Evolutionary conservation across 345 rosid genomes (phyloP).

Genomic region (Aquilaria yunnanensis): DNA sequence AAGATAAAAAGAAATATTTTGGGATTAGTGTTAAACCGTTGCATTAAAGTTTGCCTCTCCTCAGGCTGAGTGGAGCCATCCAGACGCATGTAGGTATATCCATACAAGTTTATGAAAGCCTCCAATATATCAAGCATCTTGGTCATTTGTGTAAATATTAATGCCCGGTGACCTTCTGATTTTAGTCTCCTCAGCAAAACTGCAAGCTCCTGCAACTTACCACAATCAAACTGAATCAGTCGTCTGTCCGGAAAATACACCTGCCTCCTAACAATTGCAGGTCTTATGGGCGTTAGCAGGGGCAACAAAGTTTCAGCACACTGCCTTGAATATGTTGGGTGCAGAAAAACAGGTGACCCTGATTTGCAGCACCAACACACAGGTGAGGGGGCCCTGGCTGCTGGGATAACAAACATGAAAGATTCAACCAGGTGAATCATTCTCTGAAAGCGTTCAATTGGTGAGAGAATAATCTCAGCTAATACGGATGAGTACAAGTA

Average conservation of each 20-base stretch:
- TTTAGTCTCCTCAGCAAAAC: conserved; percentile 80
- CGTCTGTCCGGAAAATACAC: conserved; percentile 97
- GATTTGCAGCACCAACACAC: conserved; percentile 82
- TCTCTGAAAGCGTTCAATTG: conserved; percentile 75
- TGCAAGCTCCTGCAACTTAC: conserved; percentile 97
- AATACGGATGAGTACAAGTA: conserved; percentile 66
- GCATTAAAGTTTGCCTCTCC: conserved; percentile 99
- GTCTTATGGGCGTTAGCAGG: conserved; percentile 79
- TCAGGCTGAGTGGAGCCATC: conserved; percentile 99
- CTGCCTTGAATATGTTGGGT: conserved; percentile 46
- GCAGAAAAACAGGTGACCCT: conserved; percentile 54
- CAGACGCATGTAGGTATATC: conserved; percentile 97
- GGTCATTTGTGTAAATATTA: conserved; percentile 99
- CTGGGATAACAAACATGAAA: conserved; percentile 93
- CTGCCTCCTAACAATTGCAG: conserved; percentile 93
- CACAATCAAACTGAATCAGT: conserved; percentile 98
- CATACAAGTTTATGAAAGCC: conserved; percentile 92
- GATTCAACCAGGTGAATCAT: conserved; percentile 77
- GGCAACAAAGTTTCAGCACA: conserved; percentile 67
- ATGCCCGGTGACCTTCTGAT: conserved; percentile 91
- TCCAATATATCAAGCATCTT: conserved; percentile 98
- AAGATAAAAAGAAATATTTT: conserved; percentile 92
- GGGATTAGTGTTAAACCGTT: conserved; percentile 97
- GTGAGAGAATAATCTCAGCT: conserved; percentile 81
- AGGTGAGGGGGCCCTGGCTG: conserved; percentile 80